Conservation (phyloP, 1,139 yeast genomes). For the Geotrichum reessii region DNA sequence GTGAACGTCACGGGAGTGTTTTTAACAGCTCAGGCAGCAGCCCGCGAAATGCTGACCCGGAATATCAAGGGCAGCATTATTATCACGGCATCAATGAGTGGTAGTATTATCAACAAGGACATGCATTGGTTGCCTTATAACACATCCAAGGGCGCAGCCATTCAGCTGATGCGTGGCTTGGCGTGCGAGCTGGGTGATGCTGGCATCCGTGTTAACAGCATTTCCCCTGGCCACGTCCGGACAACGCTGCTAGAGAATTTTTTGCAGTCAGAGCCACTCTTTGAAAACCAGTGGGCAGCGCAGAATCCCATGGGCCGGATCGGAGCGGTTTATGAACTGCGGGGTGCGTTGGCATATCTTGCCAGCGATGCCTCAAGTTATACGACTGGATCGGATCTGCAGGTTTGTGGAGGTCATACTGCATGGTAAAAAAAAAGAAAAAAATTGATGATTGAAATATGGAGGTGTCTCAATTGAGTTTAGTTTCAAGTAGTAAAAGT, state of each 20-base stretch:
- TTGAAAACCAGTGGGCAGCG: conserved; percentile 33
- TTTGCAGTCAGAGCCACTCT: conserved; percentile 28
- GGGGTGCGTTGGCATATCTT: conserved; percentile 68
- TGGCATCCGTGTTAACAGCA: conserved; percentile 46
- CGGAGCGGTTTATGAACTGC: conserved; percentile 48
- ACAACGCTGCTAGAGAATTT: conserved; percentile 28
- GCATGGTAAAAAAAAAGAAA: conserved; percentile 40
- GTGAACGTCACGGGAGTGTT: conserved; percentile 49
- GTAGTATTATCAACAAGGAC: conserved; percentile 50
- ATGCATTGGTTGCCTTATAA: conserved; percentile 54
- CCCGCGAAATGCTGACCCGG: conserved; percentile 41
- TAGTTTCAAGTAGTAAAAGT: no score
- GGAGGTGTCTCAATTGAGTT: no score
- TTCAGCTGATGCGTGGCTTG: conserved; percentile 49
- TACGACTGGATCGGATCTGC: conserved; percentile 72
- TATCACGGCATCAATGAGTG: conserved; percentile 55
- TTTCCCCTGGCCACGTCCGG: conserved; percentile 52
- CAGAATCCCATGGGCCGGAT: conserved; percentile 32
- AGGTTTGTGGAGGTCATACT: conserved; percentile 79
- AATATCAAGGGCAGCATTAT: conserved; percentile 48
- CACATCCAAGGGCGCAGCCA: conserved; percentile 55
- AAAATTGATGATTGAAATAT: no score
- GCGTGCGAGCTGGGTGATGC: conserved; percentile 47
- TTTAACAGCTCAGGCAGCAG: conserved; percentile 50
- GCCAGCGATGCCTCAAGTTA: conserved; percentile 67